Base-by-base conservation (phyloP, 2,329 filamentous ascomycete species). In the Chaetoscypha palmicola region DNA sequence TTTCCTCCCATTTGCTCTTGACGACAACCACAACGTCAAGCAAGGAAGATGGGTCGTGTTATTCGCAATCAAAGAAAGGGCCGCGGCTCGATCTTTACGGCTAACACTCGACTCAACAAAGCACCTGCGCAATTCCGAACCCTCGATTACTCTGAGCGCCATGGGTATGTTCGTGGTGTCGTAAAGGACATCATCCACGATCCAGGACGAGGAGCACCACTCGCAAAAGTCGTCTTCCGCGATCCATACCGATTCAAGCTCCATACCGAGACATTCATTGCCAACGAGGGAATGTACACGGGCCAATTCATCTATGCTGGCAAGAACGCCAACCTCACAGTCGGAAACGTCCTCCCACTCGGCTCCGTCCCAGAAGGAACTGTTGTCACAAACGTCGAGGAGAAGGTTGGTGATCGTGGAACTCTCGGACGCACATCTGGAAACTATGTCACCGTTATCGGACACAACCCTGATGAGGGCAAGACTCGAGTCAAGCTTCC, bases 211-310 rank as follows among this genome's bases (percentile, higher is more conserved):
- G 92, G 92, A 76, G 89, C 94, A 72, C 92, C 92, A 64, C 87
- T 98, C 67, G 92, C 92, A 69, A 88, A 87, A 74, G 90, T 98
- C 66, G 75, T 81, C 64, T 98, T 98, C 87, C 90, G 92, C 65
- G 86, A 94, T 74, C 89, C 92, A 64, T 98, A 98, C 85, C 81
- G 83, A 73, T 97, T 87, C 86, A 95, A 94, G 83, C 83, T 90
- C 69, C 76, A 89, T 70, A 91, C 85, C 71, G 90, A 98, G 84
- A 98, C 92, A 62, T 96, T 98, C 84, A 98, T 98, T 68, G 92
- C 92, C 74, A 98, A 97, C 77, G 92, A 97, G 80, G 92, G 92
- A 77, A 96, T 97, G 90, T 98, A 97, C 87, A 96, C 92, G 60
- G 92, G 92, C 70, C 92, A 98, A 75, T 98, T 98, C 81, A 89